Percentiles rank a stretch among this genome's conserved stretches.
Evolutionary conservation across 345 rosid species (phyloP).

Genomic region (Sisymbrium irio): DNA sequence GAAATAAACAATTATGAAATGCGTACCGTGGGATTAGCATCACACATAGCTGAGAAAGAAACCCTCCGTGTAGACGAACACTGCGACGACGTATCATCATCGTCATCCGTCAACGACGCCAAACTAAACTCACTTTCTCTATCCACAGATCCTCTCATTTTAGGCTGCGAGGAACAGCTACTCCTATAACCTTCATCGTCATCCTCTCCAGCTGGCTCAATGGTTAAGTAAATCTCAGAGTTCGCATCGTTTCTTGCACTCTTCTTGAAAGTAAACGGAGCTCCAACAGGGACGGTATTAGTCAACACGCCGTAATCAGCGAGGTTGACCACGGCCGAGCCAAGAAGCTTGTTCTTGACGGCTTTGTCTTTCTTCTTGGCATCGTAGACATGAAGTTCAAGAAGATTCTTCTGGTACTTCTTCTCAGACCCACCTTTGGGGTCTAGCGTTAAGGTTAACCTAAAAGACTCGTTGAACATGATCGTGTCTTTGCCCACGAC

Average conservation of each 20-base stretch:
- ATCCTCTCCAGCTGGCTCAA: constrained; percentile 60
- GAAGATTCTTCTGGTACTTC: constrained; percentile 63
- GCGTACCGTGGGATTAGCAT: constrained; percentile 48
- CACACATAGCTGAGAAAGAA: constrained; percentile 46
- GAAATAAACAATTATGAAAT: background rate
- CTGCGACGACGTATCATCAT: constrained; percentile 56
- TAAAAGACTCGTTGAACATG: constrained; percentile 60
- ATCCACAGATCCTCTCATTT: constrained; percentile 38
- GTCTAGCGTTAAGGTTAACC: constrained; percentile 49
- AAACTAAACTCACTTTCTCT: constrained; percentile 55
- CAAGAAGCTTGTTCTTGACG: constrained; percentile 72
- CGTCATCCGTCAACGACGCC: constrained; percentile 76
- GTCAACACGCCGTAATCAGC: constrained; percentile 68
- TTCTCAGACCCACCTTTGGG: constrained; percentile 50
- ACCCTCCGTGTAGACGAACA: constrained; percentile 45
- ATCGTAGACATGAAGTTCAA: constrained; percentile 71
- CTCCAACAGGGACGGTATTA: constrained; percentile 43
- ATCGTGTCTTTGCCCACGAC: constrained; percentile 55
- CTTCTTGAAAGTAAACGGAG: constrained; percentile 62
- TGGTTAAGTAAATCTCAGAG: constrained; percentile 55
- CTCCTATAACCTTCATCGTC: constrained; percentile 54
- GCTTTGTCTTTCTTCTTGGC: constrained; percentile 54
- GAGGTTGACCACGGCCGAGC: constrained; percentile 72
- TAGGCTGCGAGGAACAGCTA: constrained; percentile 56
- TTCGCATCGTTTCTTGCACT: constrained; percentile 47